phyloP scores from a whole-genome alignment of 345 rosid species.

The Melaleuca quinquenervia region DNA sequence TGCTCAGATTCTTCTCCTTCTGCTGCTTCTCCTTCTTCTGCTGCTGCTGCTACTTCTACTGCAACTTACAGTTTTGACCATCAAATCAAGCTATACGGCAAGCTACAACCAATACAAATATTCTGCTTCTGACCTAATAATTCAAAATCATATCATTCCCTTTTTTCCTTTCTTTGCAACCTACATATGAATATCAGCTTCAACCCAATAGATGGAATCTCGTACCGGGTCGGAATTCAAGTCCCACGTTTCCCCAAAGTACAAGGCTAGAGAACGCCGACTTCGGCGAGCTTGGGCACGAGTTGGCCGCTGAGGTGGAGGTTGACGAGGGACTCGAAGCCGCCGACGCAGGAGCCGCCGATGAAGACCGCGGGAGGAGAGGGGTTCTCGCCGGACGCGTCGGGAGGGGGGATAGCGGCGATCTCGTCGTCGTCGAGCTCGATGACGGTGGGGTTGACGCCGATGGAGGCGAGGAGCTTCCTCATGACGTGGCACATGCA shows the following conservation, averaged over 20 bases:
- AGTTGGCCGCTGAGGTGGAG: slow-evolving; percentile 41
- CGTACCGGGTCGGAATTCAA: neutral
- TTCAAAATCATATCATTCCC: neutral
- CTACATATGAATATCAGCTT: neutral
- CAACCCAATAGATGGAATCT: neutral
- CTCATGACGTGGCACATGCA: slow-evolving; percentile 97
- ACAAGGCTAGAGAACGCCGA: slow-evolving; percentile 30
- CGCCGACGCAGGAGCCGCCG: slow-evolving; percentile 30
- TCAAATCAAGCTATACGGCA: neutral
- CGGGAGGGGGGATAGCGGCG: slow-evolving; percentile 1
- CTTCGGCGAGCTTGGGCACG: slow-evolving; percentile 32
- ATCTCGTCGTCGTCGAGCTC: slow-evolving; percentile 49
- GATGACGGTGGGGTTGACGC: slow-evolving; percentile 87
- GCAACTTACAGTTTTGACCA: neutral
- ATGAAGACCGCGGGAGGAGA: slow-evolving; percentile 25
- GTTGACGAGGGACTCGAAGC: slow-evolving; percentile 33
- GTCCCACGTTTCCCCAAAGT: neutral
- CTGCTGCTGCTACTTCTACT: neutral
- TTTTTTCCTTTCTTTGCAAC: neutral
- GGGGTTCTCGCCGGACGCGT: neutral
- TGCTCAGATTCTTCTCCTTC: neutral
- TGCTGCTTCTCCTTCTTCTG: neutral
- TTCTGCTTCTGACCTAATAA: neutral
- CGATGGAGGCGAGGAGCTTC: slow-evolving; percentile 62
- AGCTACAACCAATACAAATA: neutral